A percentile compares a stretch with the other conserved stretches of the same genome.
Evolutionary conservation across 1,284 basidiomycete genomes (phyloP).

Genomic region (Caloboletus firmus): DNA sequence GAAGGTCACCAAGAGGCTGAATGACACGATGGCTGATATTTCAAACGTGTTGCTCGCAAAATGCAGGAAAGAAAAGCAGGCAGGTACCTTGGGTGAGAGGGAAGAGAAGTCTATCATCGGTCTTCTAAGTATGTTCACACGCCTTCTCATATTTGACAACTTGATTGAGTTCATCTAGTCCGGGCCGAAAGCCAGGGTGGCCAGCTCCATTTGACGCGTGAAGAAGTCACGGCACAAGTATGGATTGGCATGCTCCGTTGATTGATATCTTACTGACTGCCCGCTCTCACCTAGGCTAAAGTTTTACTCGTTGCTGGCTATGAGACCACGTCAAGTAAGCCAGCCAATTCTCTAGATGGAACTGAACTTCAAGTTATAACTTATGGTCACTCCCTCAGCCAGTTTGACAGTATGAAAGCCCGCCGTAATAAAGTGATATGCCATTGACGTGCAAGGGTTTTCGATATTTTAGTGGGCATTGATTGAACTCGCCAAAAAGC

Average conservation of each 20-base stretch:
- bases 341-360: not conserved
- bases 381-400: slow-evolving; percentile 9
- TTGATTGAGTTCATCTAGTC: slow-evolving; percentile 11
- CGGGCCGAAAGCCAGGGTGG: slow-evolving; percentile 12
- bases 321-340: slow-evolving; percentile 33
- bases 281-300: slow-evolving; percentile 20
- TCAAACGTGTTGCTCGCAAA: slow-evolving; percentile 47
- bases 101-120: slow-evolving; percentile 52
- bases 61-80: slow-evolving; percentile 43
- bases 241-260: not conserved
- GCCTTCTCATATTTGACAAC: not conserved
- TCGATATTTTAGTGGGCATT: slow-evolving; percentile 29
- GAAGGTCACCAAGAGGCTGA: slow-evolving; percentile 39
- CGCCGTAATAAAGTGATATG: not conserved
- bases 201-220: slow-evolving; percentile 15
- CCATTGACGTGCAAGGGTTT: not conserved
- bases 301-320: slow-evolving; percentile 33
- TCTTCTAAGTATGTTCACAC: slow-evolving; percentile 14
- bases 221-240: slow-evolving; percentile 27
- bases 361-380: not conserved
- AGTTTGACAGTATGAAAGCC: slow-evolving; percentile 21
- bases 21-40: slow-evolving; percentile 44
- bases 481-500: slow-evolving; percentile 30
- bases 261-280: not conserved
- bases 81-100: slow-evolving; percentile 27